A percentile compares a stretch with the other conserved stretches of the same genome.
phyloP scores from a whole-genome alignment of 192 early-diverging fungal genomes.

The Entomortierella parvispora region DNA sequence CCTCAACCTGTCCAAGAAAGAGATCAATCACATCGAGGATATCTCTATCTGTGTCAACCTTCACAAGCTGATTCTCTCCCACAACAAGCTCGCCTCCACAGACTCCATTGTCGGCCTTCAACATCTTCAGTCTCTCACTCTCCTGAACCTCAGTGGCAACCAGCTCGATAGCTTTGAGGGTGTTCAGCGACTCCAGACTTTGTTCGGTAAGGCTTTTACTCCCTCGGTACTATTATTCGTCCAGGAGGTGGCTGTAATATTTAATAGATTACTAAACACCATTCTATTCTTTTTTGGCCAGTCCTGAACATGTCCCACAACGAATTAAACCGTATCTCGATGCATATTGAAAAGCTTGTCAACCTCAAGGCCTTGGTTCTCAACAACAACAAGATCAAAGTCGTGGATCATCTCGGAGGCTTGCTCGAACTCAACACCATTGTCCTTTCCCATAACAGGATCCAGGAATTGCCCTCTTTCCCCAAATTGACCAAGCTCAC shows the following conservation, averaged over 20 bases:
- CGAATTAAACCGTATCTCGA: conserved; percentile 66
- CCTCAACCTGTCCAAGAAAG: conserved; percentile 63
- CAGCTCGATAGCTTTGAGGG: conserved; percentile 65
- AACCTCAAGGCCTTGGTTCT: conserved; percentile 82
- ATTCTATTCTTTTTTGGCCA: conserved; percentile 8
- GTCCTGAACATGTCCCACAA: conserved; percentile 81
- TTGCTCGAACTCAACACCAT: conserved; percentile 75
- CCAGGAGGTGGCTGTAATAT: no score
- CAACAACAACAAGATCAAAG: conserved; percentile 76
- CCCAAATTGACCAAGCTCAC: conserved; percentile 67
- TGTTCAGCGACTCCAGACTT: conserved; percentile 62
- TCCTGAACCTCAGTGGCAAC: conserved; percentile 75
- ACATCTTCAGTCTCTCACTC: conserved; percentile 65
- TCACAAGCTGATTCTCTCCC: conserved; percentile 68
- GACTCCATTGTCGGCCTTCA: conserved; percentile 63
- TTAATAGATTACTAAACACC: no score
- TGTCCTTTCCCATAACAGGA: conserved; percentile 84
- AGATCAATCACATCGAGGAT: conserved; percentile 75
- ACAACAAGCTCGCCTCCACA: conserved; percentile 65
- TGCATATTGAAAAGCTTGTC: conserved; percentile 62
- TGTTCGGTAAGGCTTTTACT: conserved; percentile 75
- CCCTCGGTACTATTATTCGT: no score
- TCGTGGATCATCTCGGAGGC: conserved; percentile 70
- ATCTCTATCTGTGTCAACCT: conserved; percentile 69
- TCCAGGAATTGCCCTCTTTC: conserved; percentile 67